Base-by-base conservation (phyloP, 2,329 filamentous ascomycete species). In the Botryotinia calthae region DNA sequence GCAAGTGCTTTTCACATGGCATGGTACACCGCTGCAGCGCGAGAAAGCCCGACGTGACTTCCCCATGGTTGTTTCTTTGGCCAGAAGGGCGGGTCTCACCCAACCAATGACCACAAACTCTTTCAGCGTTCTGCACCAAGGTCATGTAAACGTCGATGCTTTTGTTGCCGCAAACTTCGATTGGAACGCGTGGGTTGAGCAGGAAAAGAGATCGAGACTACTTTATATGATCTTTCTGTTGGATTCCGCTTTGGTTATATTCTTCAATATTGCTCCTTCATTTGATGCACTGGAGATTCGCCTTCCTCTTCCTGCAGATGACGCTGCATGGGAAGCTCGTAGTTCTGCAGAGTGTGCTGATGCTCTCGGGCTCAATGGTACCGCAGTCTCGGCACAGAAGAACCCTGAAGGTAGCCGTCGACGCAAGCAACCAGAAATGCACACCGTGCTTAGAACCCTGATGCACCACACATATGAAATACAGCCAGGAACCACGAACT, bases 251-350 rank as follows among this genome's bases (percentile, higher is more conserved):
- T 86, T 91, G 79, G 88, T 88, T 28, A 86, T 94, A 31, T 94
- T 90, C 79, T 94, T 93, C 85, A 93, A 94, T 80, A 82, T 83
- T n/a, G 81, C 85, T 16, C 87, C 90, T 22, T 84, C 88, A 62
- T 88, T 93, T 59, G 88, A 93, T 73, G 82, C 86, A 14, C 84
- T 89, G 48, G 90, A 93, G 76, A 85, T 93, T 68, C 84, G 85
- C 44, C 81, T 93, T 54, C 90, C 91, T n/a, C 82, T 94, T 9
- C 91, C 92, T 14, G 87, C 88, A 22, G 91, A 94, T 77, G 92
- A 94, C 80, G 90, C 89, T 25, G 88, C 89, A 3, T 94, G 91
- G 91, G 91, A 93, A 76, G 91, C 91, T 6, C 83, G 82, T 46
- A 86, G 85, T 56, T 81, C 84, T 8, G 81, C 85, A 25, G 87